Evolutionary conservation across 768 basidiomycete species (phyloP).

Genomic region (Butyriboletus loyo): DNA sequence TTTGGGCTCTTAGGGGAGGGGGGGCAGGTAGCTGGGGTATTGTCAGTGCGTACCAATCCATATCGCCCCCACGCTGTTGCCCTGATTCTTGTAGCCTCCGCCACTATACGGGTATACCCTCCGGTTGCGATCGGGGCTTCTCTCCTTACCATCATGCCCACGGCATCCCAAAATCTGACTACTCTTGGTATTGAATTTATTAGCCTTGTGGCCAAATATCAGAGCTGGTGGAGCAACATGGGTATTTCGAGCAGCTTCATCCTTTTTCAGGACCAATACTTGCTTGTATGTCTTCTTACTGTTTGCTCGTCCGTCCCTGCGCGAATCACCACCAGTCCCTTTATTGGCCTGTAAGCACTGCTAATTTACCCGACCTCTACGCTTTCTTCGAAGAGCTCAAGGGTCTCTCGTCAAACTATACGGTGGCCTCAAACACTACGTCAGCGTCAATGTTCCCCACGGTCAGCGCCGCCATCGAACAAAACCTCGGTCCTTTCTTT

Average conservation of each 20-base stretch:
- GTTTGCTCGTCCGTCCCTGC: neutral
- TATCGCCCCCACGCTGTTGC: neutral
- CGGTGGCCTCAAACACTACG: slow-evolving; percentile 13
- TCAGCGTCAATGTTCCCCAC: slow-evolving; percentile 12
- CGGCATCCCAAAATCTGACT: slow-evolving; percentile 5
- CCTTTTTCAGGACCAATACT: slow-evolving; percentile 5
- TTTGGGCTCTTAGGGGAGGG: slow-evolving; percentile 54
- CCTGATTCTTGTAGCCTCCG: slow-evolving; percentile 12
- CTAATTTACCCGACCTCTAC: slow-evolving; percentile 6
- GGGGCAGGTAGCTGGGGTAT: slow-evolving; percentile 53
- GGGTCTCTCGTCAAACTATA: slow-evolving; percentile 13
- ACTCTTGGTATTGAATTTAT: slow-evolving; percentile 19
- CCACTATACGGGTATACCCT: slow-evolving; percentile 14
- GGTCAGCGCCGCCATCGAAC: slow-evolving; percentile 3
- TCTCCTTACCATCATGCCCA: slow-evolving; percentile 11
- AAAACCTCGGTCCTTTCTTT: slow-evolving; percentile 10
- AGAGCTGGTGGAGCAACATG: slow-evolving; percentile 8
- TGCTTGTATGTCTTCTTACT: slow-evolving; percentile 8
- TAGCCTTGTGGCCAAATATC: slow-evolving; percentile 16
- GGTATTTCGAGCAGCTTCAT: slow-evolving; percentile 11
- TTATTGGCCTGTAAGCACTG: slow-evolving; percentile 10
- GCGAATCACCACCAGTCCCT: slow-evolving; percentile 6
- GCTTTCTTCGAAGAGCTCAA: slow-evolving; percentile 19
- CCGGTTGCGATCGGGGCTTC: slow-evolving; percentile 11
- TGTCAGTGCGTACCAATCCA: slow-evolving; percentile 26